Base-by-base conservation (phyloP, 305 asterid species). In the Coffea humblotiana region DNA sequence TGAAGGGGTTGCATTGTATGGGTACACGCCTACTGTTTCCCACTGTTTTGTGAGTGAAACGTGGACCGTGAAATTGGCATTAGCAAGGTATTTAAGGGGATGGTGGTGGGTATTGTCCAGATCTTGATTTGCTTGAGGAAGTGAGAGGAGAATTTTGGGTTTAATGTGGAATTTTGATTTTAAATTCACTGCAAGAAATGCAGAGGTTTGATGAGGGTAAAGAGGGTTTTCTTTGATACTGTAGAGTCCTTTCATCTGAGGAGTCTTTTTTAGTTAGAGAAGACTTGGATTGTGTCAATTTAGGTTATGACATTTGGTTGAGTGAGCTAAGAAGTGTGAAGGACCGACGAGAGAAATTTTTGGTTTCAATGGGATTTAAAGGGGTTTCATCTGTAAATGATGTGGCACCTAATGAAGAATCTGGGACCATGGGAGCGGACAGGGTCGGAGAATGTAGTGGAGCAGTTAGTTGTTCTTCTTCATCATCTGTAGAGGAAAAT, bases 161-260 rank as follows among this genome's bases (percentile, higher is more conserved):
- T 85, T 87, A 51, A 86, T 88, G 88, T 84, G 85, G 87, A 71
- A 71, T 79, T 85, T 32, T 82, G 83, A 52, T 19, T 37, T 74
- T 68, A 35, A 51, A 64, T 35, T 47, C 43, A 58, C 61, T 77
- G 76, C 65, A 37, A 89, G 92, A 88, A 40, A 92, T 93, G 96
- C 86, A 21, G 88, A 82, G 77, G 48, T 66, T 76, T 80, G 82
- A 80, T 79, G 90, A 81, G 82, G 87, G 78, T 61, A 92, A 87
- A 43, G 98, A 91, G 82, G 82, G 78, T 84, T 61, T 94, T 91
- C 93, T 91, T 90, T 82, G 97, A 91, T 82, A 51, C 93, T 6
- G 67, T 48, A 4, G 94, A 91, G 43, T 80, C 80, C 37, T 82
- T 71, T 54, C 86, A 78, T 85, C 81, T 9, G 92, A 88, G 23